phyloP scores from a whole-genome alignment of 495 filamentous ascomycete species.

The Hypoxylon lienhwacheense region DNA sequence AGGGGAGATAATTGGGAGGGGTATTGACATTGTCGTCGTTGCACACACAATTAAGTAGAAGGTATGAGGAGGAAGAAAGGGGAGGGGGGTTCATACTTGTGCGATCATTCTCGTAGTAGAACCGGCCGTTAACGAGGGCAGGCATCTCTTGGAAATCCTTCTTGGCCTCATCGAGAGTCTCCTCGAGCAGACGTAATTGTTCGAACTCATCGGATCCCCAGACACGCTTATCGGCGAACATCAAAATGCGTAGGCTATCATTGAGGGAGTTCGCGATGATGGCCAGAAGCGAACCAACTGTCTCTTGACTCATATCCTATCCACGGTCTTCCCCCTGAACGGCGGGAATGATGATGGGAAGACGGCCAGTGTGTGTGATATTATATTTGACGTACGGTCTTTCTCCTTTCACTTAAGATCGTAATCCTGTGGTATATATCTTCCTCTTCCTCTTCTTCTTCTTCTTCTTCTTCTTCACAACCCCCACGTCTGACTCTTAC shows the following conservation, averaged over 20 bases:
- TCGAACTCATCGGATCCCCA: conserved; percentile 55
- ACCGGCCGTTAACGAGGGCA: conserved; percentile 48
- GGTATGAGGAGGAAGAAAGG: neutral
- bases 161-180: conserved; percentile 53
- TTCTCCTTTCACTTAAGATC: neutral
- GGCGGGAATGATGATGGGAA: neutral
- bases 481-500: conserved; percentile 10
- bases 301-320: conserved; percentile 45
- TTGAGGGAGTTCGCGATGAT: conserved; percentile 49
- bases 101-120: conserved; percentile 54
- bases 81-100: conserved; percentile 35
- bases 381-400: neutral
- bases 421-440: neutral
- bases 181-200: conserved; percentile 50
- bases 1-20: too few species aligned
- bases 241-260: conserved; percentile 49
- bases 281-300: conserved; percentile 53
- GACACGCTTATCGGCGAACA: conserved; percentile 54
- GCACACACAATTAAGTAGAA: neutral
- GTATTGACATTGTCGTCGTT: neutral
- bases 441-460: neutral
- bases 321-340: conserved; percentile 4
- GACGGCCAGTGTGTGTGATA: neutral
- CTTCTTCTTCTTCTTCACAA: neutral
- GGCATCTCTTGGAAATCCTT: conserved; percentile 56